These are phyloP conservation scores for Triglochin maritima DNA, from an alignment of 106 monocot genomes.

Conservation along the genomic window DNA sequence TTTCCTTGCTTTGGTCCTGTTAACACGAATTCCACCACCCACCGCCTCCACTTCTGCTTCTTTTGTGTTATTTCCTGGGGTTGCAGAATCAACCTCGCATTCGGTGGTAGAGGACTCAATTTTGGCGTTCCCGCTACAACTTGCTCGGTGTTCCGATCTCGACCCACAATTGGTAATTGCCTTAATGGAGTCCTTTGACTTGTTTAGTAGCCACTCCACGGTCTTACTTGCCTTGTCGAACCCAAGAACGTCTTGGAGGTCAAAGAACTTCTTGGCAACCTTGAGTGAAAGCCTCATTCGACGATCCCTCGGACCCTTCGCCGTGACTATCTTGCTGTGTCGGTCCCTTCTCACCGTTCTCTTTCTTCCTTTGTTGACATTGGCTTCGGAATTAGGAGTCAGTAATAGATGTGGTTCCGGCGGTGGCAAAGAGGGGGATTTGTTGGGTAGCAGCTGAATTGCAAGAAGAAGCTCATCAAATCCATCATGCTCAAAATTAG, in stretches of 20 bases:
- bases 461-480: conserved; percentile 1
- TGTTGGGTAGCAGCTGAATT: background rate
- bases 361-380: background rate
- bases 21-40: background rate
- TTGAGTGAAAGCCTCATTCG: conserved; percentile 72
- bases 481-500: background rate
- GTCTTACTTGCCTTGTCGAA: conserved; percentile 80
- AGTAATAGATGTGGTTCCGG: background rate
- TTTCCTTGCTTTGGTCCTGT: background rate
- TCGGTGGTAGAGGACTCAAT: conserved; percentile 14
- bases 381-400: background rate
- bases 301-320: conserved; percentile 54
- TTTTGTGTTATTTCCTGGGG: background rate
- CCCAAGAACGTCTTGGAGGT: conserved; percentile 62
- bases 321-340: conserved; percentile 78
- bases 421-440: background rate
- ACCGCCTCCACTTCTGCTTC: background rate
- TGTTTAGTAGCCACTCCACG: conserved; percentile 64
- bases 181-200: conserved; percentile 43
- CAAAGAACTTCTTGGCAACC: conserved; percentile 60
- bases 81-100: conserved; percentile 8
- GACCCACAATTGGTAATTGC: conserved; percentile 16
- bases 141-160: background rate
- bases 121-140: background rate
- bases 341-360: conserved; percentile 35